Base-by-base conservation (phyloP, 345 rosid species). In the Carallia pectinifolia region DNA sequence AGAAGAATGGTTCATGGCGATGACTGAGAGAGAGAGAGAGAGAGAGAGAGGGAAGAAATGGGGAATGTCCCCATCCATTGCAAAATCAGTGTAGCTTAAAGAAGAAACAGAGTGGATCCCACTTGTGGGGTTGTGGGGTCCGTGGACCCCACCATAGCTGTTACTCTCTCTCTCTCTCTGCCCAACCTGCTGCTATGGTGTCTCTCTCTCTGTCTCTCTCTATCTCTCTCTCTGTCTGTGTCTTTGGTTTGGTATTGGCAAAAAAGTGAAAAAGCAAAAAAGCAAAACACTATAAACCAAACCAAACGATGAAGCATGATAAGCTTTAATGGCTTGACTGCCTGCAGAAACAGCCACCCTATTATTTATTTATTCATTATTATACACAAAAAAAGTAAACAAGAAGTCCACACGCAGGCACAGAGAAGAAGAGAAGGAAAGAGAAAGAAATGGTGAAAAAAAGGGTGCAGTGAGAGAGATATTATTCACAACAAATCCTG, bases 1-100 rank as follows among this genome's bases (percentile, higher is more conserved):
- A 55, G 31, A 55, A 55, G 31, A 55, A 55, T 23, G 31, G 31
- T 23, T 23, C 31, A 23, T 31, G 60, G 60, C 60, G 60, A 55
- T 13, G 58, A 36, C 30, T 53, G 58, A 58, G 63, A 31, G 13
- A 37, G 68, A 10, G 29, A 54, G 19, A 60, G 58, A 38, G 63
- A 40, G 15, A 23, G 62, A 9, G 53, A 17, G 62, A 59, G 23
- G n/a, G 38, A 6, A 30, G 31, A 40, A 37, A 5, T 17, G 47
- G 31, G 9, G 30, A 48, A 53, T 7, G 76, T 7, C 58, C 59
- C 64, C 87, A 70, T 73, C 58, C 12, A 13, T 19, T 40, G 70
- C 60, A 81, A 81, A 82, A 80, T 75, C 69, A 36, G 52, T 90
- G 96, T 82, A 78, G 87, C 64, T 76, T 19, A 83, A 86, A 86